A percentile compares a stretch with the other conserved stretches of the same genome.
phyloP scores from a whole-genome alignment of 2,329 filamentous ascomycete genomes.

The Aspergillus japonicus region DNA sequence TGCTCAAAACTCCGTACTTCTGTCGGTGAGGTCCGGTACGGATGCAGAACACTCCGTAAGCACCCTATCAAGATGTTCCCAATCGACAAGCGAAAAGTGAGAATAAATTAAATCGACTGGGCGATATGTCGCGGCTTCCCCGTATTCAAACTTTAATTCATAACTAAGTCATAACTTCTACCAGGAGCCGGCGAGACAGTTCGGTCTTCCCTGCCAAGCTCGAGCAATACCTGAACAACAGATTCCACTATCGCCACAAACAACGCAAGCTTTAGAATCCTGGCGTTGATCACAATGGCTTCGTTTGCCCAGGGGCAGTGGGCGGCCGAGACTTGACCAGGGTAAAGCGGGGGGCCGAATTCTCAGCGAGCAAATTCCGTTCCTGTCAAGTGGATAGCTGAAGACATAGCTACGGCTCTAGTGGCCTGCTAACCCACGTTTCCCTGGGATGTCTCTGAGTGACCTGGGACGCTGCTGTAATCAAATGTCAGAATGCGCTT shows the following conservation, averaged over 20 bases:
- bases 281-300: background rate
- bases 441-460: background rate
- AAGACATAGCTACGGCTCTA: background rate
- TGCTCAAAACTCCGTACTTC: too few relatives aligned
- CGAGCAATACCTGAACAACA: background rate
- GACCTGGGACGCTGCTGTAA: background rate
- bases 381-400: background rate
- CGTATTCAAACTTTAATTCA: background rate
- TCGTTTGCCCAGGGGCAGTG: background rate
- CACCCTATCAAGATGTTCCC: background rate
- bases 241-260: background rate
- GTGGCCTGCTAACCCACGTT: background rate
- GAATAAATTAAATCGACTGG: background rate
- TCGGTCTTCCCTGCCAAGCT: background rate
- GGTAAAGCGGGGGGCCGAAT: background rate
- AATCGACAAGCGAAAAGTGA: background rate
- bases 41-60: background rate
- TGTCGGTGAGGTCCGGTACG: background rate
- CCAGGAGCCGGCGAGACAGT: background rate
- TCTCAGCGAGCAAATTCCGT: background rate
- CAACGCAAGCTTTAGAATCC: background rate
- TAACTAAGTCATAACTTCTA: background rate
- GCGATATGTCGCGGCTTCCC: background rate
- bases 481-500: too few relatives aligned
- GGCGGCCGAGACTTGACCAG: background rate